Base-by-base conservation (phyloP, 2,329 filamentous ascomycete genomes). In the Exophiala calicioides region DNA sequence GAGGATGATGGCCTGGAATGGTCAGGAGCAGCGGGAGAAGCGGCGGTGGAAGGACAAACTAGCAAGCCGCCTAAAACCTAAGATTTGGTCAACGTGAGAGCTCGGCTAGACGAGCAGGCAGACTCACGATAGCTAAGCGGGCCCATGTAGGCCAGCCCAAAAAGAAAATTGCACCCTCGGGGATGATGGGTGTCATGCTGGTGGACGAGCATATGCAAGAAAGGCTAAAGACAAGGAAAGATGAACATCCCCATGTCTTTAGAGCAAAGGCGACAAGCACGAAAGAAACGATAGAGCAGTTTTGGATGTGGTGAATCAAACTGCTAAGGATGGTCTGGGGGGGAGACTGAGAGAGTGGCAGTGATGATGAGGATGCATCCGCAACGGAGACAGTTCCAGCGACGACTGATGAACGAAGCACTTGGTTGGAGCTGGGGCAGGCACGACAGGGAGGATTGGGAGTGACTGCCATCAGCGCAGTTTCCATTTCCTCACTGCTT, bases 1-100 rank as follows among this genome's bases (percentile, higher is more conserved):
- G 58, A 95, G 83, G 29, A 90, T 86, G 27, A 82, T 56, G 37
- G 80, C 66, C 77, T 80, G 54, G 30, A 12, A 9, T 13, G 31
- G 52, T 68, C 47, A 70, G 66, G 60, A 52, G 44, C 32, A 31
- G 26, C 15, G 30, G 20, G 13, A 19, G 3, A 27, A 21, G 29
- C 37, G 27, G 4, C 33, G 19, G 19, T 38, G 6, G 23, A 23
- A 9, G 33, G 13, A 52, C 39, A 38, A 16, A 51, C 46, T 32
- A 41, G 35, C 34, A 46, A 24, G 26, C 38, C 52, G 42, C 47
- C 56, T 37, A 58, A 42, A 21, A 57, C 44, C 56, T 58, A 18
- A 3, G 36, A 12, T 32, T 15, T 7, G 6, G 21, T 49, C 29
- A 47, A 29, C 24, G n/a, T 24, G 13, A 31, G 26, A 13, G 5